Base-by-base conservation (phyloP, 495 filamentous ascomycete species). In the Tuber calosporum region DNA sequence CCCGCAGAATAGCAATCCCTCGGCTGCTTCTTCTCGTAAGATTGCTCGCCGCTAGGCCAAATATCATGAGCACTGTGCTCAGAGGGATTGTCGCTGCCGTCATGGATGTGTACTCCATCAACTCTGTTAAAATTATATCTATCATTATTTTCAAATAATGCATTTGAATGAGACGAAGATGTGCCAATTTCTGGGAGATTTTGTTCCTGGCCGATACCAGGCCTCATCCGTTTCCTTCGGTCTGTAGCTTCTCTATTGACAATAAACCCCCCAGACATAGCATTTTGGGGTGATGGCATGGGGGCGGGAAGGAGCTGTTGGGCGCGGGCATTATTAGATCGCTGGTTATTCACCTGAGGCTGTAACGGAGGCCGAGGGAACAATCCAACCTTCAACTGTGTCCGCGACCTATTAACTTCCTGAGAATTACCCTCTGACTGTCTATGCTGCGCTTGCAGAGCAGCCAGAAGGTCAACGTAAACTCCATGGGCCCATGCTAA, bases 401-500 rank as follows among this genome's bases (percentile, higher is more conserved):
- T 81, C 69, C 81, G 81, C 67, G 71, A 72, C 79, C 66, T 83
- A 78, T 30, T 82, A 75, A 73, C 85, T 37, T 40, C 82, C 70
- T 73, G 72, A n/a, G 79, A 82, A 85, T 71, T 85, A 84, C 69
- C 84, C 84, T 71, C 84, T 78, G 74, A 72, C 79, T 82, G 15
- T 82, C 81, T 75, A 84, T 89, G 75, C 86, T 87, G 66, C 83
- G 86, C 72, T 89, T 94, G 90, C 13, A 96, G 87, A 72, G 88
- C 91, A 15, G 89, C 85, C 36, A 98, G 84, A 4, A 99, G 87
- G 78, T 97, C 92, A 48, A 93, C 88, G 83, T 99, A 98, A 36
- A 94, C 89, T 69, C 87, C 87, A 81, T 97, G 92, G 41, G 95
- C 95, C 88, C 91, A 94, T 22, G 90, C 86, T 66, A 97, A 85